Conservation (phyloP, 805 yeast species). For the Cyberlindnera americana region DNA sequence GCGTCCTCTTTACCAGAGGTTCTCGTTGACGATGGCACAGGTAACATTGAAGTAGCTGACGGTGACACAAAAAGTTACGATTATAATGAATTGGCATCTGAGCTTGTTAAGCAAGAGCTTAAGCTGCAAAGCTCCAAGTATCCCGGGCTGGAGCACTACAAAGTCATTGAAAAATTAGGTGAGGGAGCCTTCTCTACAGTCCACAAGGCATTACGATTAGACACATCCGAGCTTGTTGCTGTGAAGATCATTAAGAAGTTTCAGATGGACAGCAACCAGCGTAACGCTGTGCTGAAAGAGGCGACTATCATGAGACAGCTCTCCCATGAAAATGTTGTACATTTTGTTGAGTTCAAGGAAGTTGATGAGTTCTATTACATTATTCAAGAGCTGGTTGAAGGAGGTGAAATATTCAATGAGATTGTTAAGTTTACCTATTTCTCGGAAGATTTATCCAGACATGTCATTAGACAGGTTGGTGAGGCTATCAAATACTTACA, state of each 20-base stretch:
- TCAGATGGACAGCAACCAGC: conserved; percentile 30
- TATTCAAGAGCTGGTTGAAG: conserved; percentile 67
- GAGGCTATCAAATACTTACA: conserved; percentile 67
- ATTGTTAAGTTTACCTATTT: conserved; percentile 66
- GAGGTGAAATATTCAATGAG: conserved; percentile 73
- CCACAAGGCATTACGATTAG: conserved; percentile 58
- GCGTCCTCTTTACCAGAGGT: conserved; percentile 8
- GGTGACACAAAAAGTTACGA: conserved; percentile 14
- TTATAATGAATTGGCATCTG: conserved; percentile 27
- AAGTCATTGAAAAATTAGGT: conserved; percentile 46
- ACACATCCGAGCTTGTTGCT: conserved; percentile 50
- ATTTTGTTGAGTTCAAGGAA: conserved; percentile 53
- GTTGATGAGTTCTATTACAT: conserved; percentile 60
- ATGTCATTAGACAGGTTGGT: conserved; percentile 60
- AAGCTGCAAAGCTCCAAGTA: conserved; percentile 20
- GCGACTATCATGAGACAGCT: conserved; percentile 44
- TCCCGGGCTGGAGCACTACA: conserved; percentile 30
- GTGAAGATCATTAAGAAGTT: conserved; percentile 68
- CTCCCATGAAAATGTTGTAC: conserved; percentile 58
- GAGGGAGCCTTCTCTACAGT: conserved; percentile 93
- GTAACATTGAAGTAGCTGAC: neutral
- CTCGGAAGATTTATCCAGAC: conserved; percentile 61
- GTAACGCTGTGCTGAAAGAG: conserved; percentile 41
- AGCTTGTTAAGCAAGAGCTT: conserved; percentile 26
- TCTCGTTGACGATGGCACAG: conserved; percentile 1